Evolutionary conservation across 2,329 filamentous ascomycete species (phyloP).

Genomic region (Anthostomella pinea): DNA sequence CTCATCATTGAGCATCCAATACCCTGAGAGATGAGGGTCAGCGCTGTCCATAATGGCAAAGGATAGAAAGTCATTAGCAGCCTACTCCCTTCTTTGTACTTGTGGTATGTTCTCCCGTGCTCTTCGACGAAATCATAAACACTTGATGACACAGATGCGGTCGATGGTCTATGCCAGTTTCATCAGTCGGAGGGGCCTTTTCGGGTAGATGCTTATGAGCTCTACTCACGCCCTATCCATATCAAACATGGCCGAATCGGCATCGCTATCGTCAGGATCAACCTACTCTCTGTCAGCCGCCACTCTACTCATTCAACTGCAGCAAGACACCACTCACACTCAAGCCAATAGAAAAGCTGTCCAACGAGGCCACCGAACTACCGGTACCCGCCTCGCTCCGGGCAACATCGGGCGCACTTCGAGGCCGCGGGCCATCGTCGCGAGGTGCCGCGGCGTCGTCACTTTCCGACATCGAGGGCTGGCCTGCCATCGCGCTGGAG

Average conservation of each 20-base stretch:
- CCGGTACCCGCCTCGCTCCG: slow-evolving; percentile 12
- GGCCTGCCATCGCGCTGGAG: no score
- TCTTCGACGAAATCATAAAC: slow-evolving; percentile 24
- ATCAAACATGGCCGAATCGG: slow-evolving; percentile 7
- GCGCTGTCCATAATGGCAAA: background rate
- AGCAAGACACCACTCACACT: slow-evolving; percentile 7
- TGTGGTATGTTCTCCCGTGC: slow-evolving; percentile 24
- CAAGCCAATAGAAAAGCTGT: slow-evolving; percentile 10
- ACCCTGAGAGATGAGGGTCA: slow-evolving; percentile 11
- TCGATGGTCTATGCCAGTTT: slow-evolving; percentile 15
- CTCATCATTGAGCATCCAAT: slow-evolving; percentile 25
- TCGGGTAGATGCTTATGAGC: background rate
- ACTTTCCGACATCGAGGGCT: no score
- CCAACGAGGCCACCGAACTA: slow-evolving; percentile 12
- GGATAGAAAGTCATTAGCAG: slow-evolving; percentile 14
- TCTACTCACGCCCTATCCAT: slow-evolving; percentile 10
- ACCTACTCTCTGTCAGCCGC: slow-evolving; percentile 5
- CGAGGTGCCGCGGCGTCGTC: no score
- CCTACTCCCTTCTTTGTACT: slow-evolving; percentile 27
- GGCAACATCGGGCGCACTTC: no score
- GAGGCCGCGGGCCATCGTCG: no score
- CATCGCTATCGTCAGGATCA: slow-evolving; percentile 7
- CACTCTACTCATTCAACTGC: background rate
- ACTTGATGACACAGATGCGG: slow-evolving; percentile 21
- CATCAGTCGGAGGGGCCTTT: background rate